phyloP scores from a whole-genome alignment of 768 basidiomycete species.

The Boletus speciosus region DNA sequence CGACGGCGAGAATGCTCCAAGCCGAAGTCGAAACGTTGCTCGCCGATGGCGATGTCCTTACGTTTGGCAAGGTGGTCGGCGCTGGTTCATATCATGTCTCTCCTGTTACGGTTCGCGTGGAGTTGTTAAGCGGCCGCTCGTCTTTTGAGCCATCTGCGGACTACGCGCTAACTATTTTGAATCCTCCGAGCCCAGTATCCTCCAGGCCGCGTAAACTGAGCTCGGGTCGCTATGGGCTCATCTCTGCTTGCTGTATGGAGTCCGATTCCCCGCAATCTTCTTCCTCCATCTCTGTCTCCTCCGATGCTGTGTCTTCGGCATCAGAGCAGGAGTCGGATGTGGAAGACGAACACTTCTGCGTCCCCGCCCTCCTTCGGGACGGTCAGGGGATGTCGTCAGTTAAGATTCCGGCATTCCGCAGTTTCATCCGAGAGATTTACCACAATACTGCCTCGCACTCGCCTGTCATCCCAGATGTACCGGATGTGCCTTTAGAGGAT shows the following conservation, averaged over 20 bases:
- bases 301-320: constrained; percentile 28
- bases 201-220: constrained; percentile 30
- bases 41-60: constrained; percentile 64
- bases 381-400: constrained; percentile 14
- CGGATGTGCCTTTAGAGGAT: constrained; percentile 10
- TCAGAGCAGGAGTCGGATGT: constrained; percentile 49
- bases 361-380: constrained; percentile 14
- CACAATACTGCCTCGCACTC: constrained; percentile 9
- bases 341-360: constrained; percentile 42
- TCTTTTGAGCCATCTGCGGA: constrained; percentile 19
- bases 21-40: constrained; percentile 57
- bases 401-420: constrained; percentile 32
- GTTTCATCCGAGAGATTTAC: constrained; percentile 30
- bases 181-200: constrained; percentile 29
- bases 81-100: constrained; percentile 56
- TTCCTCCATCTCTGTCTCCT: constrained; percentile 43
- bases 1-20: constrained; percentile 44
- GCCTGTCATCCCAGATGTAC: constrained; percentile 10
- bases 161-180: constrained; percentile 11
- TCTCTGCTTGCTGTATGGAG: constrained; percentile 30
- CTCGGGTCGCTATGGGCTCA: constrained; percentile 65
- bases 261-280: constrained; percentile 29
- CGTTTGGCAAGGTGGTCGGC: constrained; percentile 75
- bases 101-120: constrained; percentile 60
- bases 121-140: constrained; percentile 38